Conservation (phyloP, 2,329 filamentous ascomycete genomes). For the Helicocarpus griseus region DNA sequence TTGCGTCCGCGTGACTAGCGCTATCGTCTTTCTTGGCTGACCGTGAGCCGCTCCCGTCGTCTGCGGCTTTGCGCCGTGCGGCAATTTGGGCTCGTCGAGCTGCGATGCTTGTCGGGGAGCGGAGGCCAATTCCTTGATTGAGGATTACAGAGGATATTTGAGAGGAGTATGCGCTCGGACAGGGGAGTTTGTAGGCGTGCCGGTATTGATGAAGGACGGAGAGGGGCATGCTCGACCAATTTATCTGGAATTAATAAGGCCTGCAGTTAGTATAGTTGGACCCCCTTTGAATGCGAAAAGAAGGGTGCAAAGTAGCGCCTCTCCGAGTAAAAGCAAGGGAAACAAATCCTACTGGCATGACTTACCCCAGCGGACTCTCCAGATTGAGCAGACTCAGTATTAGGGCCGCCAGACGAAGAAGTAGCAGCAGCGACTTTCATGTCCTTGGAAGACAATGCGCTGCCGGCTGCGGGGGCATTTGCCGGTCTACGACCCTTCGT, state of each 20-base stretch:
- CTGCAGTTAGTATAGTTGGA: neutral
- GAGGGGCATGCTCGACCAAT: slow-evolving; percentile 35
- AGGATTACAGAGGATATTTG: slow-evolving; percentile 40
- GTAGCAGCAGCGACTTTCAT: slow-evolving; percentile 16
- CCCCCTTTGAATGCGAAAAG: neutral
- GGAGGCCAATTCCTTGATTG: slow-evolving; percentile 34
- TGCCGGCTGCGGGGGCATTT: slow-evolving; percentile 9
- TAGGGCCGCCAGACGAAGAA: slow-evolving; percentile 15
- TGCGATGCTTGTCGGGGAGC: slow-evolving; percentile 36
- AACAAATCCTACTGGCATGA: slow-evolving; percentile 15
- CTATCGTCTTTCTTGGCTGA: slow-evolving; percentile 2
- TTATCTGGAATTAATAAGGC: slow-evolving; percentile 22
- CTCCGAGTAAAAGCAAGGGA: slow-evolving; percentile 2
- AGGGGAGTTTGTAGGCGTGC: slow-evolving; percentile 37
- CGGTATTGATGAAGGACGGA: slow-evolving; percentile 40
- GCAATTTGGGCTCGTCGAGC: slow-evolving; percentile 22
- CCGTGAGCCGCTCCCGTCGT: neutral
- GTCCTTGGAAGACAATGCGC: slow-evolving; percentile 13
- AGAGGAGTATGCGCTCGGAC: slow-evolving; percentile 34
- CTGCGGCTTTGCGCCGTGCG: neutral
- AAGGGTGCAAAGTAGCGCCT: neutral
- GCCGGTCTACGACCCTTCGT: slow-evolving; percentile 25
- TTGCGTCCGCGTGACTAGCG: neutral
- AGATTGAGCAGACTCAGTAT: slow-evolving; percentile 10
- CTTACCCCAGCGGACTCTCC: slow-evolving; percentile 22